Percentiles rank a stretch among this genome's conserved stretches.
phyloP scores from a whole-genome alignment of 495 filamentous ascomycete species.

The Mytilinidion resinicola region DNA sequence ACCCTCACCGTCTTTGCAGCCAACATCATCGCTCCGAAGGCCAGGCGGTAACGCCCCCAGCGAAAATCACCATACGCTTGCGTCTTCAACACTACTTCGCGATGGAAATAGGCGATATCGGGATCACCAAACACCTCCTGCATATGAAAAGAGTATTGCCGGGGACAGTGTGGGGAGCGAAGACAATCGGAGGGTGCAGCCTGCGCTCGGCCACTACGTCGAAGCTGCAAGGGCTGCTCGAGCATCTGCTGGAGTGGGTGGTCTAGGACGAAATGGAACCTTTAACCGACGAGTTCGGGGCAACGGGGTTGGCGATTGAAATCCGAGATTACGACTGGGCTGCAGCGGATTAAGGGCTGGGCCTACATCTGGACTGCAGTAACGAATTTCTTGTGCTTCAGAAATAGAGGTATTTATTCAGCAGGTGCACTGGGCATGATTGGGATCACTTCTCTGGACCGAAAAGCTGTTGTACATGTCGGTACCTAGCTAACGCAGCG shows the following conservation, averaged over 20 bases:
- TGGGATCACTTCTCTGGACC: too few relatives aligned
- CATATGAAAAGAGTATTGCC: conserved; percentile 13
- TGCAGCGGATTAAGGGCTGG: too few relatives aligned
- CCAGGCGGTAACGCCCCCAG: conserved; percentile 6
- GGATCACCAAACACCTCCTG: conserved; percentile 19
- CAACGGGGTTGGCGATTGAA: conserved; percentile 19
- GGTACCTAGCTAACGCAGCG: too few relatives aligned
- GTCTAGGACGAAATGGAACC: conserved; percentile 16
- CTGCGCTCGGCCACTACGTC: background rate
- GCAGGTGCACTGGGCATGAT: too few relatives aligned
- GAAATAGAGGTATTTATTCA: too few relatives aligned
- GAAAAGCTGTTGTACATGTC: too few relatives aligned
- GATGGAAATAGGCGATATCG: conserved; percentile 15
- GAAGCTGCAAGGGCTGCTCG: background rate
- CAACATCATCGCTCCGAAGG: conserved; percentile 20
- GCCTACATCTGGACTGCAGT: too few relatives aligned
- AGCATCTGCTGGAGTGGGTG: background rate
- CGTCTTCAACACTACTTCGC: background rate
- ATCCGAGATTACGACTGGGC: too few relatives aligned
- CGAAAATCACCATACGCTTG: conserved; percentile 12
- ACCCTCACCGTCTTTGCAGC: conserved; percentile 30
- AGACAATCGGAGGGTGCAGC: background rate
- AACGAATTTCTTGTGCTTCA: too few relatives aligned
- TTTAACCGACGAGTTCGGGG: conserved; percentile 15
- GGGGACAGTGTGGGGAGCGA: conserved; percentile 2